A percentile compares a stretch with the other conserved stretches of the same genome.
Conservation (phyloP, 495 filamentous ascomycete genomes). For the Peziza echinospora region DNA sequence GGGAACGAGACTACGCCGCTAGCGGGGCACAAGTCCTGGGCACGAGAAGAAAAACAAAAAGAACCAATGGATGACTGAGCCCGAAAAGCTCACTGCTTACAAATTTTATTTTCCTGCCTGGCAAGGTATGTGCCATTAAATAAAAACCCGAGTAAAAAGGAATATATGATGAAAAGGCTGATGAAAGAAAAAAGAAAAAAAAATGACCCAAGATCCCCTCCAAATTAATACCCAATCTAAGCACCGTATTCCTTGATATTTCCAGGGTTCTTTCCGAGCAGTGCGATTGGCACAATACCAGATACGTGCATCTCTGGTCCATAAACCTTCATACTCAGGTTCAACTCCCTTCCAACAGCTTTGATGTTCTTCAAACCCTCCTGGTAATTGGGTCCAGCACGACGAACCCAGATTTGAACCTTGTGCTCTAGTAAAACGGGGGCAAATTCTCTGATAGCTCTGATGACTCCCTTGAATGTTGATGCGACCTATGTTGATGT, state of each 20-base stretch:
- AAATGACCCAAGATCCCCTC: no score
- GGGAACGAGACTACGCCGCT: no score
- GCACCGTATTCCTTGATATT: constrained; percentile 17
- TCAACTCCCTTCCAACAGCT: constrained; percentile 76
- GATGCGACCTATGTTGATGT: constrained; percentile 59
- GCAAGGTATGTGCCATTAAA: no score
- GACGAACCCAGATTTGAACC: constrained; percentile 97
- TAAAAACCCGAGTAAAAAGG: no score
- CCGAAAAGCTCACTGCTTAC: no score
- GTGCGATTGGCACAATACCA: constrained; percentile 41
- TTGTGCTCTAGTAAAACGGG: constrained; percentile 82
- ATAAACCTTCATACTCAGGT: constrained; percentile 86
- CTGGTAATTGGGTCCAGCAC: constrained; percentile 98
- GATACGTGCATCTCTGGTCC: constrained; percentile 84
- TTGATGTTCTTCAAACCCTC: constrained; percentile 99
- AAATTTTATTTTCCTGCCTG: no score
- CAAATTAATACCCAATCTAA: constrained; percentile 7
- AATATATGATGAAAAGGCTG: no score
- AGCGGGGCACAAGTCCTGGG: no score
- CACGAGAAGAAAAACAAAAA: no score
- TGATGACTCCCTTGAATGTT: constrained; percentile 99
- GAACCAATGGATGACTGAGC: no score
- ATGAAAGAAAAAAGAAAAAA: no score
- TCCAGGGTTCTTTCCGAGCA: constrained; percentile 23
- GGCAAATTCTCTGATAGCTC: constrained; percentile 79